Base-by-base conservation (phyloP, 2,329 filamentous ascomycete genomes). In the Fusarium tjaetaba region DNA sequence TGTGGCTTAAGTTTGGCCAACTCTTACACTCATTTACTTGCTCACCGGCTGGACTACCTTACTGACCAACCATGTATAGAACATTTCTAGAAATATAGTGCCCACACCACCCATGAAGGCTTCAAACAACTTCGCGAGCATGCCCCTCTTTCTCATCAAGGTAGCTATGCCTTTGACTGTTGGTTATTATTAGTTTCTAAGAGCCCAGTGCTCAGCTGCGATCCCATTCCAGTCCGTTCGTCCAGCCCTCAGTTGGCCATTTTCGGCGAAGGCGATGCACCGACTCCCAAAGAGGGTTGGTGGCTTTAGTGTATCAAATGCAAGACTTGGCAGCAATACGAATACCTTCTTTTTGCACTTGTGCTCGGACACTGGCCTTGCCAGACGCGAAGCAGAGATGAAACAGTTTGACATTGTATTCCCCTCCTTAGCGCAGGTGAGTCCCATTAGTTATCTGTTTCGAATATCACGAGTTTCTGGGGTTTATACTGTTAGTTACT, bases 261-360 rank as follows among this genome's bases (percentile, higher is more conserved):
- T 55, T 63, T 78, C 76, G 76, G 76, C 36, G 68, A 75, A 70
- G 64, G 76, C 76, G 76, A 78, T 65, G 73, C 70, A 61, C 71
- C 57, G 49, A 68, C 61, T 62, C 58, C 53, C 48, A 73, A 68
- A 65, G 65, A 60, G 63, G 51, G 52, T 67, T 67, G 49, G 59
- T 69, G 68, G 62, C 36, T 66, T 68, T 70, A 53, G 65, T 67
- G 64, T 62, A 70, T 76, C 38, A 71, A 77, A 74, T 71, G 58
- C 64, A 67, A 73, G 56, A 59, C 46, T 70, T 65, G 56, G 57
- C 61, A 45, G 39, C 53, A 71, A 66, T 72, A 64, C 71, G 59
- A 72, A 67, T 64, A 59, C 57, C 66, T 60, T 61, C 49, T 66
- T 61, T 55, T 63, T 62, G 71, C 51, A 74, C 68, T 69, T 61